phyloP scores from a whole-genome alignment of 2,329 filamentous ascomycete genomes.

The Xylaria sp. region DNA sequence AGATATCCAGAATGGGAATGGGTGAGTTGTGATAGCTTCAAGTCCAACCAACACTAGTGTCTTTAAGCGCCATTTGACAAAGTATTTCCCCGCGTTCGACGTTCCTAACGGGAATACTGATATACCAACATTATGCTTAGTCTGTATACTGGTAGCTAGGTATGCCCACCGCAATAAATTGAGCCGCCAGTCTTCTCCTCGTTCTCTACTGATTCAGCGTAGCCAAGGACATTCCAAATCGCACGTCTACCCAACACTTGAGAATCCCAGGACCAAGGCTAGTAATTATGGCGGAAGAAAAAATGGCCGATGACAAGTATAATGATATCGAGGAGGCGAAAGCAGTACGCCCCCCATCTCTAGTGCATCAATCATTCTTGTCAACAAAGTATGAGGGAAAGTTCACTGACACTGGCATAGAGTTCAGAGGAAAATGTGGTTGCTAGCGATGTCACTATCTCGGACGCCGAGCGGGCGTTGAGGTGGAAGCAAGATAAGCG shows the following conservation, averaged over 20 bases:
- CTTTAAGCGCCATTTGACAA: constrained; percentile 4
- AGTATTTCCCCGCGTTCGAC: constrained; percentile 23
- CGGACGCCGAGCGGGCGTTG: constrained; percentile 42
- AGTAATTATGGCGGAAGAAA: neutral
- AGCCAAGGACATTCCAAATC: neutral
- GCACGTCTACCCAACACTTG: neutral
- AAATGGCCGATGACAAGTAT: constrained; percentile 25
- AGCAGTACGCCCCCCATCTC: neutral
- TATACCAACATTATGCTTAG: neutral
- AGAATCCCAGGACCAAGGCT: no score
- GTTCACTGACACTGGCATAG: constrained; percentile 30
- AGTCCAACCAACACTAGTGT: constrained; percentile 16
- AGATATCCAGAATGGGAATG: constrained; percentile 11
- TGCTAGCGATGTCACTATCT: constrained; percentile 42
- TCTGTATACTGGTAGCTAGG: no score
- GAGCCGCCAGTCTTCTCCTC: constrained; percentile 1
- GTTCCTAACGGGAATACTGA: constrained; percentile 2
- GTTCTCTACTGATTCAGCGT: neutral
- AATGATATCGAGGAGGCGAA: constrained; percentile 33
- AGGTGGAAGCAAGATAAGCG: constrained; percentile 61
- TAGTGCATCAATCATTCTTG: neutral
- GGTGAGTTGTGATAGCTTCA: constrained; percentile 32
- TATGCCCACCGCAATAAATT: neutral
- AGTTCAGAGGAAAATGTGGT: constrained; percentile 25
- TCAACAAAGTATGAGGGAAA: neutral